Conservation (phyloP, 352 stramenopile genomes). For the Pilasporangium apinafurcum region DNA sequence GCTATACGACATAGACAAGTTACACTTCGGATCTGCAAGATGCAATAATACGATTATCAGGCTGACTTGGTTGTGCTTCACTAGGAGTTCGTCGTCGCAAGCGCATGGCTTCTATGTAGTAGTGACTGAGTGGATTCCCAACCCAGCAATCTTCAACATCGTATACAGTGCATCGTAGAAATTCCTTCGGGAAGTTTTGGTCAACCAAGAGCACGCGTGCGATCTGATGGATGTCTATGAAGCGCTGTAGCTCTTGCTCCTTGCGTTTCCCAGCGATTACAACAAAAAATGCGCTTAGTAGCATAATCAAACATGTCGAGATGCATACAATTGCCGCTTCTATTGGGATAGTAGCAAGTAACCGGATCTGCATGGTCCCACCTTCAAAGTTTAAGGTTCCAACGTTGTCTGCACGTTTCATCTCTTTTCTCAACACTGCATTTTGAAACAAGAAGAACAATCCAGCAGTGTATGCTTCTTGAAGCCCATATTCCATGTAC, state of each 20-base stretch:
- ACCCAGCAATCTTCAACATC: constrained; percentile 1
- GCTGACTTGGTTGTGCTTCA: too few species aligned
- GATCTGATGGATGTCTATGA: constrained; percentile 23
- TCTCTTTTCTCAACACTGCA: constrained; percentile 22
- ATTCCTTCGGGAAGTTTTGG: constrained; percentile 18
- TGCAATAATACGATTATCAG: too few species aligned
- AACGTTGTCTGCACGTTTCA: constrained; percentile 8
- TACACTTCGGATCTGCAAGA: too few species aligned
- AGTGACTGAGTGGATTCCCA: constrained; percentile 13
- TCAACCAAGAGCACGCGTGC: constrained; percentile 34
- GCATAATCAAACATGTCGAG: constrained; percentile 10
- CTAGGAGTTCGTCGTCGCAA: too few species aligned
- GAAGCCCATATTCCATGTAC: constrained; percentile 34
- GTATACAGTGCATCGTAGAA: constrained; percentile 28
- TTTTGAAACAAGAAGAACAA: constrained; percentile 60
- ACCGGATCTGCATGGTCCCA: constrained; percentile 16
- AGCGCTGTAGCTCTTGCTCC: constrained; percentile 11
- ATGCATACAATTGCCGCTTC: constrained; percentile 23
- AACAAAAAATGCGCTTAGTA: constrained; percentile 8
- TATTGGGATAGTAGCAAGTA: constrained; percentile 29
- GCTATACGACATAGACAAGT: too few species aligned
- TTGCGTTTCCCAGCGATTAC: constrained; percentile 9
- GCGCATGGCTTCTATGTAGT: constrained; percentile 18
- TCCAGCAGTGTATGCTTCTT: constrained; percentile 38
- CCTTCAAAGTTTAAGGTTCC: constrained; percentile 26